These are phyloP conservation scores for Chlorella sp. DNA, from an alignment of 139 green algal genomes.

Conservation along the genomic window DNA sequence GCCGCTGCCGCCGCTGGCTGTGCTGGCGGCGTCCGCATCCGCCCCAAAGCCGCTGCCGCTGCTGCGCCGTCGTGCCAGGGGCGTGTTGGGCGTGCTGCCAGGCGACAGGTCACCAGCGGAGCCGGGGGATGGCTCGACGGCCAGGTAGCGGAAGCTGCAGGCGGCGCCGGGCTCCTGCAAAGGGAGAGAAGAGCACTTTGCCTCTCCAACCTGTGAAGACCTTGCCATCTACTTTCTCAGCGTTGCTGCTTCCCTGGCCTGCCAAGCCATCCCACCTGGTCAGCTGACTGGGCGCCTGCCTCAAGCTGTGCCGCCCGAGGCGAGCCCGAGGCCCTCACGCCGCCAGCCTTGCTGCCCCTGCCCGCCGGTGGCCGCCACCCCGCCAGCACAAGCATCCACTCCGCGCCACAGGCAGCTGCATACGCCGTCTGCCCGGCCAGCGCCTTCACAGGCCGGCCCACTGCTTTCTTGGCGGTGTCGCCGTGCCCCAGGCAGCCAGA, in stretches of 20 bases:
- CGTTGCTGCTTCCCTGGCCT: too few relatives aligned
- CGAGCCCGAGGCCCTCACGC: background rate
- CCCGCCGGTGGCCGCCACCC: background rate
- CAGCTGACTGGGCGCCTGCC: background rate
- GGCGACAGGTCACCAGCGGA: background rate
- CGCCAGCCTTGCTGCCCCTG: background rate
- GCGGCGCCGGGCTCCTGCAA: background rate
- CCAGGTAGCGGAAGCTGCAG: background rate
- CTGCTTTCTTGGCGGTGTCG: slow-evolving; percentile 24
- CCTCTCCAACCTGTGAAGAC: too few relatives aligned
- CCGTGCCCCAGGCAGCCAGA: slow-evolving; percentile 25
- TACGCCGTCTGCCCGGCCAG: background rate
- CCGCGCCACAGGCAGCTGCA: background rate
- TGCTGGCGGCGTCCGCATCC: background rate
- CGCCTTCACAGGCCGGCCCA: slow-evolving; percentile 16
- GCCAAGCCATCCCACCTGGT: background rate
- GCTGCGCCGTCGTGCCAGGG: background rate
- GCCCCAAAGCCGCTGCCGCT: background rate
- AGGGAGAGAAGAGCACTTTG: background rate
- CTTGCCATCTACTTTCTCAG: too few relatives aligned
- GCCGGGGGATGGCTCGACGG: background rate
- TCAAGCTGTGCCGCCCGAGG: background rate
- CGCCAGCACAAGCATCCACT: slow-evolving; percentile 19
- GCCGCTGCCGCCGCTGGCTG: background rate
- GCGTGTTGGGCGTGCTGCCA: background rate